These are phyloP conservation scores for Medicago arabica DNA, from an alignment of 306 rosid genomes.

Conservation along the genomic window DNA sequence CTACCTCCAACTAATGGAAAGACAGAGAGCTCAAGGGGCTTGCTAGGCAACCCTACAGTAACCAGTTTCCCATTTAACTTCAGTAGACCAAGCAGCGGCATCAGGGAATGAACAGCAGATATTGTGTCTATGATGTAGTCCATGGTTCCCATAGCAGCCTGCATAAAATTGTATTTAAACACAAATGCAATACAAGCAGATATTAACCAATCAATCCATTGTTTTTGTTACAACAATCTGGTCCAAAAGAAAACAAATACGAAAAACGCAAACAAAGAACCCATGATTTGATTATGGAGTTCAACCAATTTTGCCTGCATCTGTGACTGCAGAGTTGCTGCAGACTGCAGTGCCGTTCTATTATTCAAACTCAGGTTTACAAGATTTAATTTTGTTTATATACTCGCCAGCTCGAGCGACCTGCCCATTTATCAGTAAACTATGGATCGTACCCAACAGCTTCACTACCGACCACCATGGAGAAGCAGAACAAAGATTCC, in stretches of 20 bases:
- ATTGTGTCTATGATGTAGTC: constrained; percentile 92
- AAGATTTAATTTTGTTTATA: too few species aligned
- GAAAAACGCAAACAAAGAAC: too few species aligned
- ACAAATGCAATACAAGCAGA: constrained; percentile 10
- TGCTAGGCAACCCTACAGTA: constrained; percentile 74
- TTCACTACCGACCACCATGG: not conserved
- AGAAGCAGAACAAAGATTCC: not conserved
- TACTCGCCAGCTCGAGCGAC: too few species aligned
- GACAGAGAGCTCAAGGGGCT: constrained; percentile 81
- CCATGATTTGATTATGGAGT: too few species aligned
- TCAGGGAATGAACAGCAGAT: constrained; percentile 75
- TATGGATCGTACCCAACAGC: too few species aligned
- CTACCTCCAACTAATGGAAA: constrained; percentile 68
- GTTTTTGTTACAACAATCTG: not conserved
- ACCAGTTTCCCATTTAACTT: constrained; percentile 87
- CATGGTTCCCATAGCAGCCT: constrained; percentile 81
- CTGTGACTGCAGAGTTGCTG: too few species aligned
- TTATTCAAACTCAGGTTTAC: too few species aligned
- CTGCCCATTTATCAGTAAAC: too few species aligned
- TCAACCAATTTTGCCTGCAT: too few species aligned
- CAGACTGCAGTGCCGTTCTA: too few species aligned
- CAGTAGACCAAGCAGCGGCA: constrained; percentile 72
- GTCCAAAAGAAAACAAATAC: too few species aligned
- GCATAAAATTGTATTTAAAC: constrained; percentile 29
- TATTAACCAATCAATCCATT: constrained; percentile 15